phyloP scores from a whole-genome alignment of 805 yeast species.

The Wickerhamomyces canadensis region DNA sequence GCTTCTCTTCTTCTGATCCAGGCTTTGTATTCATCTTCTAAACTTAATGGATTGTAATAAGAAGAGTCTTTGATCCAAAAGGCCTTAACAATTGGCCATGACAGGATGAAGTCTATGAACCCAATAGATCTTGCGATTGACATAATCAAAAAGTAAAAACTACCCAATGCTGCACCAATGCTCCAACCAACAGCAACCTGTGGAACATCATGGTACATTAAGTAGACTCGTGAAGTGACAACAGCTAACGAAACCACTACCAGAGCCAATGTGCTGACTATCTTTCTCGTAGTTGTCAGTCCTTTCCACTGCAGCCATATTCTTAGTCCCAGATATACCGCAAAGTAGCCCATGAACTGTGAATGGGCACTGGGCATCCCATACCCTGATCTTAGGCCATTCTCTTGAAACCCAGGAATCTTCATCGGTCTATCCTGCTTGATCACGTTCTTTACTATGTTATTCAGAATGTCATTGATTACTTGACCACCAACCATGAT shows the following conservation, averaged over 20 bases:
- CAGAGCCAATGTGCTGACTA: constrained; percentile 26
- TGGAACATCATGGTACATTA: constrained; percentile 65
- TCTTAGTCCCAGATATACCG: constrained; percentile 47
- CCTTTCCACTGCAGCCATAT: constrained; percentile 37
- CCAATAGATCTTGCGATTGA: constrained; percentile 62
- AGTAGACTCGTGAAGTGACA: constrained; percentile 66
- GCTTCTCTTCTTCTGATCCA: constrained; percentile 25
- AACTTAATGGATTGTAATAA: constrained; percentile 40
- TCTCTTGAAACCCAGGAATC: constrained; percentile 31
- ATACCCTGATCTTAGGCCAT: constrained; percentile 51
- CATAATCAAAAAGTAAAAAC: constrained; percentile 47
- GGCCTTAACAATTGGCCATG: constrained; percentile 45
- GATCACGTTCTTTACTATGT: constrained; percentile 54
- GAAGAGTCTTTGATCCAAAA: constrained; percentile 59
- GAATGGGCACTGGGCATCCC: constrained; percentile 99
- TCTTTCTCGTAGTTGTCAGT: constrained; percentile 25
- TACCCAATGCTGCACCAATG: constrained; percentile 58
- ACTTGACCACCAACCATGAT: constrained; percentile 84
- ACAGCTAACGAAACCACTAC: constrained; percentile 35
- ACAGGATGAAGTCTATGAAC: constrained; percentile 56
- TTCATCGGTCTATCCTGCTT: constrained; percentile 70
- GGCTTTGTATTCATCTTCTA: constrained; percentile 39
- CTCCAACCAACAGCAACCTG: constrained; percentile 74
- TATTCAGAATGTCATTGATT: constrained; percentile 66
- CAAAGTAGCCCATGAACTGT: constrained; percentile 88